Conservation (phyloP, 139 green algal species). For the Astrephomene gubernaculifera region DNA sequence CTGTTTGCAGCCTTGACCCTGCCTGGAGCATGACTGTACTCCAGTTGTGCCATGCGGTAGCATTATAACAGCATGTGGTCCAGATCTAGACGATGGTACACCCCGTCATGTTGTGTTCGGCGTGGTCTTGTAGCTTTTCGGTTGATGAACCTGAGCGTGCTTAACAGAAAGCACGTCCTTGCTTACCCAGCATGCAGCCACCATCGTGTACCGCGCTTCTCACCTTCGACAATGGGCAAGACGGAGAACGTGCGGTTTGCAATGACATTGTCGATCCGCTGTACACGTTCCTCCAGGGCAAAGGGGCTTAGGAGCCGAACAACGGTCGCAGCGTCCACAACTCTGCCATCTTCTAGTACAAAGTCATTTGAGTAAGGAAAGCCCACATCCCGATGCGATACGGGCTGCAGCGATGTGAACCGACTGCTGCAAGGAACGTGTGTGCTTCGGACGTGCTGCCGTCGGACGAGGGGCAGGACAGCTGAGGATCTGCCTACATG, state of each 20-base stretch:
- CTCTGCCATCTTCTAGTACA: background rate
- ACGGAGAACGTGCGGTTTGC: constrained; percentile 44
- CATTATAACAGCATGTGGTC: too few species aligned
- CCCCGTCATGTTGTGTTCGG: too few species aligned
- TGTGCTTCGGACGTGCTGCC: background rate
- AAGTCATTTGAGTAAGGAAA: constrained; percentile 28
- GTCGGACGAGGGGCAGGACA: background rate
- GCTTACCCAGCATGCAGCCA: too few species aligned
- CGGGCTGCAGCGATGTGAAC: background rate
- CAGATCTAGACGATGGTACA: too few species aligned
- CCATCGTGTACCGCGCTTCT: too few species aligned
- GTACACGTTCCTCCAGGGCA: constrained; percentile 32
- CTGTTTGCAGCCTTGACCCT: too few species aligned
- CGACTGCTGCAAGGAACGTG: background rate
- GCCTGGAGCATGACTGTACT: too few species aligned
- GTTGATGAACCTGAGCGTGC: too few species aligned
- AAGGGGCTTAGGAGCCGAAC: constrained; percentile 18
- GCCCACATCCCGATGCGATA: constrained; percentile 4
- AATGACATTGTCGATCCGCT: constrained; percentile 35
- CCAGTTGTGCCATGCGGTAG: too few species aligned
- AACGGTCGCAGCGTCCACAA: background rate
- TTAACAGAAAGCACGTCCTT: too few species aligned
- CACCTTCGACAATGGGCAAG: constrained; percentile 61
- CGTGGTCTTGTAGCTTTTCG: too few species aligned
- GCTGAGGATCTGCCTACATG: background rate